These are phyloP conservation scores for Stephanodiscus minutulus DNA, from an alignment of 108 stramenopile genomes.

Conservation along the genomic window DNA sequence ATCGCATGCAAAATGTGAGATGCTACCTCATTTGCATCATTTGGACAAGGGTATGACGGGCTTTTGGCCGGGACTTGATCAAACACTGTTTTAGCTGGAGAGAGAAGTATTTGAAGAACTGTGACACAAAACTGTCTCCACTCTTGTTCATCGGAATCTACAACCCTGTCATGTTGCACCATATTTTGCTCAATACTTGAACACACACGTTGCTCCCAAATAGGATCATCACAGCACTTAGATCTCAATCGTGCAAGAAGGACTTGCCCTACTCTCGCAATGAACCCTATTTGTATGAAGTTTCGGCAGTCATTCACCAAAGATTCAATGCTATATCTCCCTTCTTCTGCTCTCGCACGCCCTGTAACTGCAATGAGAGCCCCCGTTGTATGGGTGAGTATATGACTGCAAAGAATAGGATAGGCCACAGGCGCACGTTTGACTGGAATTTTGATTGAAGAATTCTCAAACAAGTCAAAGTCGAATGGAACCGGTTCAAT, in stretches of 20 bases:
- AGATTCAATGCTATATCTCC: constrained; percentile 53
- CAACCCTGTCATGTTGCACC: constrained; percentile 11
- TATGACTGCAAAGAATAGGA: constrained; percentile 73
- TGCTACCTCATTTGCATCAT: constrained; percentile 1
- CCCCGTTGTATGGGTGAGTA: constrained; percentile 80
- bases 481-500: constrained; percentile 31
- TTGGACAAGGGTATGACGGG: constrained; percentile 4
- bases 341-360: constrained; percentile 63
- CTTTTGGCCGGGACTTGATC: not conserved
- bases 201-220: constrained; percentile 19
- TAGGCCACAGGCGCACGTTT: constrained; percentile 73
- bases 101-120: constrained; percentile 19
- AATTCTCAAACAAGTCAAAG: constrained; percentile 25
- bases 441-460: constrained; percentile 22
- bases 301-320: constrained; percentile 67
- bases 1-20: constrained; percentile 54
- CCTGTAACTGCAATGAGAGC: constrained; percentile 79
- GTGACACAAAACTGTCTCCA: constrained; percentile 35
- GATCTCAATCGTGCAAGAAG: constrained; percentile 57
- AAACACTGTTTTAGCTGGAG: constrained; percentile 7
- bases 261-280: constrained; percentile 75
- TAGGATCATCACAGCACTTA: not conserved
- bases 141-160: constrained; percentile 18
- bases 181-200: constrained; percentile 11
- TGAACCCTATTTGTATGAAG: constrained; percentile 71